A percentile compares a stretch with the other conserved stretches of the same genome.
Evolutionary conservation across 2,329 filamentous ascomycete species (phyloP).

Genomic region (Elsinoe australis): DNA sequence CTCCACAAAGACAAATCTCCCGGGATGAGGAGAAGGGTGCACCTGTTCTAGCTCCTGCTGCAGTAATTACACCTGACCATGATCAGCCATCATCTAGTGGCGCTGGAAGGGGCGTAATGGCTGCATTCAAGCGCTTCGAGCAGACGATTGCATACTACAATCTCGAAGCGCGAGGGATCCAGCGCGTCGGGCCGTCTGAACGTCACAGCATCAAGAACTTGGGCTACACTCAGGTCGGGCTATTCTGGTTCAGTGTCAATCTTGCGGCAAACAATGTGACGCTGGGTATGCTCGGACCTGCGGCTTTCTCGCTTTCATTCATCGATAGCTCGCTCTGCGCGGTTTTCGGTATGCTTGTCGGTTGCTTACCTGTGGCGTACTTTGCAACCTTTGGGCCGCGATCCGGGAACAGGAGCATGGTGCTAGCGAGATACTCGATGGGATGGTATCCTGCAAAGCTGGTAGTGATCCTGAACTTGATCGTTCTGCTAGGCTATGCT

Average conservation of each 20-base stretch:
- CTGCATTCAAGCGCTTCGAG: slow-evolving; percentile 30
- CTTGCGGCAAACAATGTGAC: slow-evolving; percentile 57
- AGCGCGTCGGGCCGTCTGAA: slow-evolving; percentile 49
- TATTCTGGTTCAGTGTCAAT: slow-evolving; percentile 57
- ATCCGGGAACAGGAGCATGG: slow-evolving; percentile 56
- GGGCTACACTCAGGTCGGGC: slow-evolving; percentile 49
- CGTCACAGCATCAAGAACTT: slow-evolving; percentile 43
- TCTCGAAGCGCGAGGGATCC: slow-evolving; percentile 53
- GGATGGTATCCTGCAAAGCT: slow-evolving; percentile 60
- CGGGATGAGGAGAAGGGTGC: slow-evolving; percentile 22
- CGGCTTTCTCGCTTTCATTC: slow-evolving; percentile 52
- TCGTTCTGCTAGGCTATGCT: slow-evolving; percentile 53
- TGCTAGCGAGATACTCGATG: slow-evolving; percentile 54
- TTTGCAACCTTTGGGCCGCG: slow-evolving; percentile 55
- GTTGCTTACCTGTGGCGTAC: slow-evolving; percentile 50
- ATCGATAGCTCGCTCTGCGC: slow-evolving; percentile 49
- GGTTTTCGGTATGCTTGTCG: slow-evolving; percentile 51
- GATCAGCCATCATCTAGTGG: slow-evolving; percentile 9
- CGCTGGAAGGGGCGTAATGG: slow-evolving; percentile 7
- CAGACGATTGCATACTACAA: slow-evolving; percentile 43
- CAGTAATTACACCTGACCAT: background rate
- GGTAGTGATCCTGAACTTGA: slow-evolving; percentile 54
- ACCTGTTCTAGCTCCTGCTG: slow-evolving; percentile 16
- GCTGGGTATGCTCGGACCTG: slow-evolving; percentile 55
- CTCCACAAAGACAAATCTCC: slow-evolving; percentile 3